Conservation (phyloP, 441 rosid species). For the Rhodomyrtus psidioides region DNA sequence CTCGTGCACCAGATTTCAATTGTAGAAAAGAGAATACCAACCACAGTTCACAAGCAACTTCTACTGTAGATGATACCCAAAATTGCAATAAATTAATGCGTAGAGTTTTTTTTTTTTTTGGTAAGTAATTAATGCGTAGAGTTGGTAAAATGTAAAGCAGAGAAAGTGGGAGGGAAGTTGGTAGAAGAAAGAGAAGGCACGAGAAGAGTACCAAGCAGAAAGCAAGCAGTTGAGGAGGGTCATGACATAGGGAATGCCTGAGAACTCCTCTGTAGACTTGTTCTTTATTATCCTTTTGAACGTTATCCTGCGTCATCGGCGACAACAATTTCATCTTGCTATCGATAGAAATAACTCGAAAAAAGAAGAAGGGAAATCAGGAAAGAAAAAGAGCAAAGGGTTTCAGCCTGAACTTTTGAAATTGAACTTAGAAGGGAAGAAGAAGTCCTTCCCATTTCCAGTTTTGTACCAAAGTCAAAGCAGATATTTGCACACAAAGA, state of each 20-base stretch:
- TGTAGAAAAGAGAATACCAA: not conserved
- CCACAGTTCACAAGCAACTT: not conserved
- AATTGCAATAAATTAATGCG: not conserved
- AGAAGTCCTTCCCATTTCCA: not conserved
- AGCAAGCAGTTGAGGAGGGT: conserved; percentile 92
- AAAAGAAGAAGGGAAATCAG: not conserved
- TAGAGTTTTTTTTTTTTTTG: too few species aligned
- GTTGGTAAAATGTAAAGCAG: not conserved
- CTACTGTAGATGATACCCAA: not conserved
- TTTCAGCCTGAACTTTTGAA: not conserved
- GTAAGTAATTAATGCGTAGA: not conserved
- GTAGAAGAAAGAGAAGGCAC: not conserved
- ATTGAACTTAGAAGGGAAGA: not conserved
- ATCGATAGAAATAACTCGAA: not conserved
- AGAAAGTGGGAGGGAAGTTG: not conserved
- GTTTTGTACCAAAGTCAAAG: not conserved
- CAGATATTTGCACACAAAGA: not conserved
- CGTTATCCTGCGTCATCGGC: conserved; percentile 50
- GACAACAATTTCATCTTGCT: not conserved
- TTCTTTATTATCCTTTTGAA: conserved; percentile 63
- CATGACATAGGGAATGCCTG: conserved; percentile 92
- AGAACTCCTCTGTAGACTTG: conserved; percentile 75
- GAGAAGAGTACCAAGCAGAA: conserved; percentile 65
- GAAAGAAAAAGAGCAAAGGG: not conserved
- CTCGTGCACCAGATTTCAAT: not conserved